phyloP scores from a whole-genome alignment of 2,329 filamentous ascomycete species.

The Aspergillus phoenicis region DNA sequence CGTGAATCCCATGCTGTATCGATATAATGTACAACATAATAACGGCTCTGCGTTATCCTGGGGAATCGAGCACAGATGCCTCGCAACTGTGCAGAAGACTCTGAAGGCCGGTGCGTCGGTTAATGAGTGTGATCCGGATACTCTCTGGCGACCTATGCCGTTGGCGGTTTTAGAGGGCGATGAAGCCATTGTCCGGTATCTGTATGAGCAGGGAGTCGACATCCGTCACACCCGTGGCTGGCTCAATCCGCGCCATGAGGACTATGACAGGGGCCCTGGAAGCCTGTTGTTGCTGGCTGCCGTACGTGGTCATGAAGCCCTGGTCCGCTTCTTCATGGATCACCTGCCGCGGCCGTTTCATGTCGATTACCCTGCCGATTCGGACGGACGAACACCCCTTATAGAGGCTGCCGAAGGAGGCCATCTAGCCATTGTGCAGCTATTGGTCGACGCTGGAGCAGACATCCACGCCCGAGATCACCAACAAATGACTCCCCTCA shows the following conservation, averaged over 20 bases:
- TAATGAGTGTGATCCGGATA: background rate
- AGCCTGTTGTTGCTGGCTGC: background rate
- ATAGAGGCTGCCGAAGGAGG: background rate
- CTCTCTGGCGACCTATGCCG: slow-evolving; percentile 1
- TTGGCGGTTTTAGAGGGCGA: background rate
- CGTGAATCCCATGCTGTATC: background rate
- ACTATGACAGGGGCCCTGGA: background rate
- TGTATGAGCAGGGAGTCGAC: background rate
- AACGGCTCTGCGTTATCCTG: background rate
- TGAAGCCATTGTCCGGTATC: background rate
- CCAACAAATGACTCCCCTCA: background rate
- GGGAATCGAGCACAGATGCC: background rate
- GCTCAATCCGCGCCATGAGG: background rate
- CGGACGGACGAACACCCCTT: background rate
- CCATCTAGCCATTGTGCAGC: background rate
- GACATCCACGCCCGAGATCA: background rate
- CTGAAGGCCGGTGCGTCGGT: background rate
- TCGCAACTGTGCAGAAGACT: background rate
- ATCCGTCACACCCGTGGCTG: background rate
- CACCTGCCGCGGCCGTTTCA: background rate
- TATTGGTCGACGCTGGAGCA: background rate
- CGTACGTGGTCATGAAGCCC: background rate
- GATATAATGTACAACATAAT: background rate
- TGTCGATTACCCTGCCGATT: background rate
- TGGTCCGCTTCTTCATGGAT: slow-evolving; percentile 1